Evolutionary conservation across 108 stramenopile species (phyloP), one percentile per base, ranked within the genome.

Genomic region (Nitzschia putrida): DNA sequence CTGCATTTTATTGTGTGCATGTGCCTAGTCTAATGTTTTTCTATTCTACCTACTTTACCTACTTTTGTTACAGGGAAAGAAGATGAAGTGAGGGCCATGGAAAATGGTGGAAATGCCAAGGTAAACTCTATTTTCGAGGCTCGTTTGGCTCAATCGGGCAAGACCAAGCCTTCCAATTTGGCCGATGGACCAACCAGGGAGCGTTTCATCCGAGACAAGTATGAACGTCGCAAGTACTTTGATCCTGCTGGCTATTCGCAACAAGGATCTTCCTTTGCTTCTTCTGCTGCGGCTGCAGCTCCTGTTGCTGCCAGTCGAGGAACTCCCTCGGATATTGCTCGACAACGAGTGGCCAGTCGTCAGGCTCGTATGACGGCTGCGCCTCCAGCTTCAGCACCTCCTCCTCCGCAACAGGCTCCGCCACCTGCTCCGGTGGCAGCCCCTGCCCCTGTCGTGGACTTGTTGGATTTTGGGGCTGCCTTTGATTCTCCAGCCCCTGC

Each of bases 161-260:
- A 47, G 14, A 47, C 59, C 37, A 92, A 92, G 61, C 94, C 94
- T 0, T 61, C 80, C 68, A 81, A 80, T 65, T 64, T 75, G 25
- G 90, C 92, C 44, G 77, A 77, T 76, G 88, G 88, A 29, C 87
- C 79, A 12, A 83, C 84, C 0, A 80, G 95, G 20, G 95, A 95
- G 71, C 82, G 92, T 16, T 95, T 81, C 80, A 92, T 95, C 64
- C 88, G 95, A 12, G 92, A 95, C 80, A 95, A 95, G 71, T 95
- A 95, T 76, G 95, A 95, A 77, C 83, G 93, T 29, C 87, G 93
- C 45, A 94, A 94, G 76, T 94, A 73, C 57, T 94, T 82, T 70
- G 86, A 94, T 71, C 68, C 84, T 0, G 6, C 76, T 23, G 80
- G 67, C 55, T 76, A 61, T 56, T 39, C 87, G 0, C 57, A 78